A percentile compares a stretch with the other conserved stretches of the same genome.
phyloP scores from a whole-genome alignment of 75 land plant genomes.

The Sequoiadendron giganteum region DNA sequence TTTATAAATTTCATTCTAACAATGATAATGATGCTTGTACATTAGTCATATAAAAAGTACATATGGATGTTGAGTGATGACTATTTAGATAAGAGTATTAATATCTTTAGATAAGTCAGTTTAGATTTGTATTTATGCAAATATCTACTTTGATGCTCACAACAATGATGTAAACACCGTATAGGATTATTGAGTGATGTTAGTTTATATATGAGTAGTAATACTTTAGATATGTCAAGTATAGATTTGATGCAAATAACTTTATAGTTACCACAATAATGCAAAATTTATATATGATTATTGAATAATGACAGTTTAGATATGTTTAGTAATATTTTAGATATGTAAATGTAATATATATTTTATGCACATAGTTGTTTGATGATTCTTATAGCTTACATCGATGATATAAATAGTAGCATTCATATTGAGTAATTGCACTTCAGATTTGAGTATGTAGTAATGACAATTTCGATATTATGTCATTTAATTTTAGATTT shows the following conservation, averaged over 20 bases:
- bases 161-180: neutral
- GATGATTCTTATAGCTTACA: too few relatives aligned
- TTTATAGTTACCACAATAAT: neutral
- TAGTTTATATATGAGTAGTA: neutral
- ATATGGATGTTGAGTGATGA: too few relatives aligned
- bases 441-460: neutral
- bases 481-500: too few relatives aligned
- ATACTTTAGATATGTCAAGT: neutral
- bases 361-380: neutral
- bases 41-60: too few relatives aligned
- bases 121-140: neutral
- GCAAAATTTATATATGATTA: too few relatives aligned
- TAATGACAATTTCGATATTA: too few relatives aligned
- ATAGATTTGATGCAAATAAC: neutral
- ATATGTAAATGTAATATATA: too few relatives aligned
- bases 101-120: neutral
- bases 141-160: neutral
- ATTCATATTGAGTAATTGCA: neutral
- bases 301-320: neutral
- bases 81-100: too few relatives aligned
- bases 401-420: neutral
- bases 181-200: neutral
- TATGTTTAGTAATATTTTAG: neutral
- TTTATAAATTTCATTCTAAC: neutral
- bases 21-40: too few relatives aligned